Evolutionary conservation across 148 eudicot species (phyloP).

Genomic region (Rhododendron ovatum): DNA sequence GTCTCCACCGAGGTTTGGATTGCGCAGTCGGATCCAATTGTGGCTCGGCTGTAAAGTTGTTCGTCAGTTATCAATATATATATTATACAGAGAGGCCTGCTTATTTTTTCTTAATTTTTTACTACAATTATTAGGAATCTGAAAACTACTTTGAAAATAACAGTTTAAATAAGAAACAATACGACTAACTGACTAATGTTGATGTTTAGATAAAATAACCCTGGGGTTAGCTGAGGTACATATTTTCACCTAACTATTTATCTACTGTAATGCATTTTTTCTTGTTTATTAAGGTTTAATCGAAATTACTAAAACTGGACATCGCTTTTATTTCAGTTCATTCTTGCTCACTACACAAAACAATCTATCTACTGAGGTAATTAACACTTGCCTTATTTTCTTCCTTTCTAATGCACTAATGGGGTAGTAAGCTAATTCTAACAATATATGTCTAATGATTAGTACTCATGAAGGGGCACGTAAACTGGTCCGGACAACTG

Average conservation of each 20-base stretch:
- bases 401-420: background rate
- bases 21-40: no score
- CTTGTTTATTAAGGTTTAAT: background rate
- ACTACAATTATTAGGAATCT: background rate
- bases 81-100: background rate
- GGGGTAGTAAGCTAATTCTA: background rate
- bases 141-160: constrained; percentile 7
- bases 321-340: background rate
- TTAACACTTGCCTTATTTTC: background rate
- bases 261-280: background rate
- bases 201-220: background rate
- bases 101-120: background rate
- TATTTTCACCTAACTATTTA: background rate
- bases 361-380: background rate
- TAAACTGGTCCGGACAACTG: background rate
- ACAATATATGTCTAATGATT: no score
- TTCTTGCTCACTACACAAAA: background rate
- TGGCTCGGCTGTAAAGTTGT: no score
- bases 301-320: background rate
- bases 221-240: background rate
- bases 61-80: no score
- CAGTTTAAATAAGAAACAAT: background rate
- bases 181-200: background rate
- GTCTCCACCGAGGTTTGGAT: no score
- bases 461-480: background rate